Conservation (phyloP, 306 rosid genomes). For the Clitoria ternatea region DNA sequence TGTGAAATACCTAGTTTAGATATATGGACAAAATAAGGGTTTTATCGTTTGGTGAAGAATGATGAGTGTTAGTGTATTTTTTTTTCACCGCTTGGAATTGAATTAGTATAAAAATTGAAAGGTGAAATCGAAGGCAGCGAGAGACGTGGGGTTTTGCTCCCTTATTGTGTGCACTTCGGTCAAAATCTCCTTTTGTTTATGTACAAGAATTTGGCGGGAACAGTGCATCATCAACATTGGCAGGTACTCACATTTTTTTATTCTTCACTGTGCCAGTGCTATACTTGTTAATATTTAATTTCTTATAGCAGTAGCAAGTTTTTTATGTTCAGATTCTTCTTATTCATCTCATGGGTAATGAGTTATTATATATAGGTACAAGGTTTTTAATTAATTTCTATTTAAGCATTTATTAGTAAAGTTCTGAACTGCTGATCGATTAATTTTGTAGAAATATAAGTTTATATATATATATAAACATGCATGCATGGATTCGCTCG, state of each 20-base stretch:
- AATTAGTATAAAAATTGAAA: conserved; percentile 5
- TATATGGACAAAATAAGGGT: background rate
- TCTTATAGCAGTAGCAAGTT: background rate
- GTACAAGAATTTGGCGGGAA: conserved; percentile 50
- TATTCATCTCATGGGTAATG: background rate
- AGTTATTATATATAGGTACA: background rate
- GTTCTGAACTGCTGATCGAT: background rate
- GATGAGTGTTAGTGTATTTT: no score
- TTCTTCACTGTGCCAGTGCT: background rate
- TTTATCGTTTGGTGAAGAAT: background rate
- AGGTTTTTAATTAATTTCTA: background rate
- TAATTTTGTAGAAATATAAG: background rate
- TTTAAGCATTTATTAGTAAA: background rate
- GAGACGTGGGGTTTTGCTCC: conserved; percentile 72
- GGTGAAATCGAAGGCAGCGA: no score
- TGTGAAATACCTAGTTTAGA: background rate
- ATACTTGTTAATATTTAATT: no score
- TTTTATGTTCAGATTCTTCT: conserved; percentile 10
- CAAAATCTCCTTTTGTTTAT: conserved; percentile 54
- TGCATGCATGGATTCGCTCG: background rate
- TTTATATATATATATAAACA: background rate
- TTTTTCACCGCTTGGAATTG: background rate
- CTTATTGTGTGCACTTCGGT: conserved; percentile 65
- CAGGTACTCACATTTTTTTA: conserved; percentile 12
- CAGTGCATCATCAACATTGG: conserved; percentile 12